phyloP scores from a whole-genome alignment of 768 basidiomycete genomes.

The Panellus pusillus region DNA sequence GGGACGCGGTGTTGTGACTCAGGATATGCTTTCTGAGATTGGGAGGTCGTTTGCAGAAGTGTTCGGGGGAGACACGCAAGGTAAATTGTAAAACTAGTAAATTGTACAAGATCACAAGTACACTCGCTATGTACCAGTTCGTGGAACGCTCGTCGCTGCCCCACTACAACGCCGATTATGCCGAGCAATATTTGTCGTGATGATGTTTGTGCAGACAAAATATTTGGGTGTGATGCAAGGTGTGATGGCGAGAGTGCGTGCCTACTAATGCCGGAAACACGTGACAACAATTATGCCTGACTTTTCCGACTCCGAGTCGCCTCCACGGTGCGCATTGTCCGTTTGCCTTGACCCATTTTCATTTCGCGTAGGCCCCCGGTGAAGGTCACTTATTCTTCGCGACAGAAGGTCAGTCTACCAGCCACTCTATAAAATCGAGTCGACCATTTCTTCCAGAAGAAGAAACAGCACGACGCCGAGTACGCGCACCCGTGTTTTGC shows the following conservation, averaged over 20 bases:
- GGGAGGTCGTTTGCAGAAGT: slow-evolving; percentile 71
- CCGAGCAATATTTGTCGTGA: no score
- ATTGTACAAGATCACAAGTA: no score
- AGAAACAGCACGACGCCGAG: slow-evolving; percentile 3
- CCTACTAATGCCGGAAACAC: no score
- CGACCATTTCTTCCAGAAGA: neutral
- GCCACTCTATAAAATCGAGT: neutral
- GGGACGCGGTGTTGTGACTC: slow-evolving; percentile 79
- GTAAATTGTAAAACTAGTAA: slow-evolving; percentile 19
- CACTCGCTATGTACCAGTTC: no score
- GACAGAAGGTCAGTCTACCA: slow-evolving; percentile 10
- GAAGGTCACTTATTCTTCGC: slow-evolving; percentile 16
- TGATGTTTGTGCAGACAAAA: no score
- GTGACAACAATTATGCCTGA: neutral
- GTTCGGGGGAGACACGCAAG: slow-evolving; percentile 57
- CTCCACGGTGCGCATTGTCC: neutral
- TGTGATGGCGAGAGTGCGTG: no score
- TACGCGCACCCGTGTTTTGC: neutral
- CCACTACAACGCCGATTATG: no score
- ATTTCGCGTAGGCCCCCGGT: slow-evolving; percentile 9
- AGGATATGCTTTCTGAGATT: slow-evolving; percentile 70
- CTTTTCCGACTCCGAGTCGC: neutral
- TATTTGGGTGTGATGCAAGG: no score
- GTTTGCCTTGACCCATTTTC: neutral
- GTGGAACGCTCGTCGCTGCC: no score